Conservation (phyloP, 371 early-diverging fungal species). For the Mucor lusitanicus region DNA sequence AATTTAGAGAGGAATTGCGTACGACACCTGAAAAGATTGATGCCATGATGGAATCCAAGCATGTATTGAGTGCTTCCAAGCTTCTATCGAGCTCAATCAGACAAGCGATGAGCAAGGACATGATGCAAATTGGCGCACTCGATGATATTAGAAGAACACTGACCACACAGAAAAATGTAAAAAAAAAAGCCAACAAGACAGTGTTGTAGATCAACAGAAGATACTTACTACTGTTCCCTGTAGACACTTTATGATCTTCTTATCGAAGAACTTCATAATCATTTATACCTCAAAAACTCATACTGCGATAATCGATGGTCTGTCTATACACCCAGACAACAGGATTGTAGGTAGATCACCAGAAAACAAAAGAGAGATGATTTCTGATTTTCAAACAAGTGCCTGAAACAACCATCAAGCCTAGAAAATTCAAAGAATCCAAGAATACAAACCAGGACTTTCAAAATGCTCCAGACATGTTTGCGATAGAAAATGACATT, state of each 20-base stretch:
- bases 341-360: slow-evolving; percentile 43
- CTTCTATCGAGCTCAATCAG: slow-evolving; percentile 69
- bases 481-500: slow-evolving; percentile 42
- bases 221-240: not conserved
- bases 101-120: slow-evolving; percentile 72
- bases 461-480: slow-evolving; percentile 33
- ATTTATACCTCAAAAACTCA: slow-evolving; percentile 87
- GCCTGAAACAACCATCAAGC: slow-evolving; percentile 42
- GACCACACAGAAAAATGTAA: slow-evolving; percentile 67
- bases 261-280: slow-evolving; percentile 91
- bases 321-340: slow-evolving; percentile 59
- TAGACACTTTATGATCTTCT: slow-evolving; percentile 77
- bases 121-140: slow-evolving; percentile 84
- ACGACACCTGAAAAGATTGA: slow-evolving; percentile 80
- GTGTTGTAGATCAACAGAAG: not conserved
- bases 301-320: slow-evolving; percentile 67
- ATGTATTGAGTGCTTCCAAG: slow-evolving; percentile 79
- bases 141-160: slow-evolving; percentile 75
- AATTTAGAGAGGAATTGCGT: slow-evolving; percentile 77
- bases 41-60: slow-evolving; percentile 72
- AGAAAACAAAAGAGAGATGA: not conserved
- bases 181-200: not conserved
- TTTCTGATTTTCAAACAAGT: slow-evolving; percentile 24
- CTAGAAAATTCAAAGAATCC: slow-evolving; percentile 31
- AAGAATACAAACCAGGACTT: not conserved